A percentile compares a stretch with the other conserved stretches of the same genome.
Conservation (phyloP, 2,329 filamentous ascomycete genomes). For the Alternaria ethzedia region DNA sequence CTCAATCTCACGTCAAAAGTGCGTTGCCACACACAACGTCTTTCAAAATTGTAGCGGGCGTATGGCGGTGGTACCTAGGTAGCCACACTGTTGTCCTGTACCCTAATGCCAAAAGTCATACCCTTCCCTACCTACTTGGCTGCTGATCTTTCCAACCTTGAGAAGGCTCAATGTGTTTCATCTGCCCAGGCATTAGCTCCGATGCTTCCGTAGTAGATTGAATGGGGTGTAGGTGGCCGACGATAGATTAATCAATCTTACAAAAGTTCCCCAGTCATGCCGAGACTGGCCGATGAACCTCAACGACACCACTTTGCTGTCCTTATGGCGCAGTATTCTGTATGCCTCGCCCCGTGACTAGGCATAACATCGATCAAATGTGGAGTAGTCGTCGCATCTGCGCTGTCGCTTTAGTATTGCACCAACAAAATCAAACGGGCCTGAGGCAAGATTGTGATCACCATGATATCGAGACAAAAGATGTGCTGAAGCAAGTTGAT, state of each 20-base stretch:
- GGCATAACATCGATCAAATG: not conserved
- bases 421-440: not conserved
- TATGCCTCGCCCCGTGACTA: not conserved
- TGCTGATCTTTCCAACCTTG: not conserved
- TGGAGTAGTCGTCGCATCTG: not conserved
- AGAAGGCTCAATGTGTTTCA: not conserved
- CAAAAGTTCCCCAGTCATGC: not conserved
- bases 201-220: not conserved
- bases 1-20: too few relatives aligned
- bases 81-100: too few relatives aligned
- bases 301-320: not conserved
- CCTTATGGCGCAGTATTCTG: not conserved
- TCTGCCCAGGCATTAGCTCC: not conserved
- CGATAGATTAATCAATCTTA: not conserved
- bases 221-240: not conserved
- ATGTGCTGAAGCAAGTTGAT: slow-evolving; percentile 5
- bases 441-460: not conserved
- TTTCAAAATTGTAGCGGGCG: too few relatives aligned
- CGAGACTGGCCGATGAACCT: not conserved
- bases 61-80: too few relatives aligned
- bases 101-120: not conserved
- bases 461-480: not conserved
- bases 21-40: not conserved
- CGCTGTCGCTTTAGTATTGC: not conserved
- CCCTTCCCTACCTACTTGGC: not conserved